Percentiles rank a stretch among this genome's conserved stretches.
phyloP scores from a whole-genome alignment of 345 rosid genomes.

The Rhodomyrtus tomentosa region DNA sequence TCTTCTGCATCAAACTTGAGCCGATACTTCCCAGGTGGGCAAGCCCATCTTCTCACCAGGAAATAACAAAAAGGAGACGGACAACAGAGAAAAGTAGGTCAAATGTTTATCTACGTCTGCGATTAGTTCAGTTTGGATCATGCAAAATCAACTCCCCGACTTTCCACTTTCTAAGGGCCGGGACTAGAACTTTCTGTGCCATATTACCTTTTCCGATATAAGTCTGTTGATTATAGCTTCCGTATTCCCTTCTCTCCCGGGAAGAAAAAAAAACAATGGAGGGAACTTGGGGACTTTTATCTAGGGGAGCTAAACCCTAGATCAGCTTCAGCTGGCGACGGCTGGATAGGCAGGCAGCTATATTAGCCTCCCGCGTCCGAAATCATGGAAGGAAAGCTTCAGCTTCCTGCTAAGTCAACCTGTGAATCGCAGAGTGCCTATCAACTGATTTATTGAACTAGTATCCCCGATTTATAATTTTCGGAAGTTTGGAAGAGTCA shows the following conservation, averaged over 20 bases:
- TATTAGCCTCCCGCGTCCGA: too few species aligned
- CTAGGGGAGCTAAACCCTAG: too few species aligned
- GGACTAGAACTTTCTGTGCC: background rate
- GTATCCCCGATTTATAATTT: too few species aligned
- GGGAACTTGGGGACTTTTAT: too few species aligned
- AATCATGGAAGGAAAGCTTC: too few species aligned
- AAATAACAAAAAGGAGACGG: background rate
- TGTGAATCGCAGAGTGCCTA: too few species aligned
- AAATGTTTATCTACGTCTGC: background rate
- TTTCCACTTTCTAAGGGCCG: background rate
- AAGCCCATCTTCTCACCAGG: conserved; percentile 56
- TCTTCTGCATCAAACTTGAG: conserved; percentile 90
- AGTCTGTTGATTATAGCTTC: background rate
- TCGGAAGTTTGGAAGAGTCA: background rate
- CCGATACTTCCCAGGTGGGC: conserved; percentile 79
- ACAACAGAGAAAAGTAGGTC: background rate
- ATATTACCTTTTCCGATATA: background rate
- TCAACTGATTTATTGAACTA: too few species aligned
- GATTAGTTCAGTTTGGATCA: background rate
- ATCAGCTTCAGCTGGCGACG: too few species aligned
- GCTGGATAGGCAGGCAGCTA: too few species aligned
- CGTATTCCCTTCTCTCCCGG: too few species aligned
- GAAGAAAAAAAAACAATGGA: too few species aligned
- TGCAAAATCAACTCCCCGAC: background rate
- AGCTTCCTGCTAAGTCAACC: too few species aligned